Evolutionary conservation across 2,329 filamentous ascomycete genomes (phyloP).

Genomic region (Pyrenophora tritici-repentis): DNA sequence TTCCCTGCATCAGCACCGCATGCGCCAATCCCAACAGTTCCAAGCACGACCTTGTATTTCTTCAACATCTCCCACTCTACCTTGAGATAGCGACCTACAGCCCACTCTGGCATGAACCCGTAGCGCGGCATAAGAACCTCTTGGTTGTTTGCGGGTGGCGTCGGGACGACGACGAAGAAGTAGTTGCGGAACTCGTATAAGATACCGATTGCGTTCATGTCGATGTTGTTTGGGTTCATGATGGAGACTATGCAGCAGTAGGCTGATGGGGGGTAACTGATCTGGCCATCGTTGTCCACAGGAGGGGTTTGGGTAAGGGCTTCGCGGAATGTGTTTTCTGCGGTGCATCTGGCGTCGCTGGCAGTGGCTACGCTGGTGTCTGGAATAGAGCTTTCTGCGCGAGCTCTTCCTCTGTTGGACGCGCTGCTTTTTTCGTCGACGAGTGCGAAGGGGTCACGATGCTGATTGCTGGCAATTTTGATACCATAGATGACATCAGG

Average conservation of each 20-base stretch:
- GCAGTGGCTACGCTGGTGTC: too few relatives aligned
- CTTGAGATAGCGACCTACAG: slow-evolving; percentile 1
- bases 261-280: background rate
- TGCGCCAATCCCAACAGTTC: background rate
- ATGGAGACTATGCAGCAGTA: background rate
- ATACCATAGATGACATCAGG: too few relatives aligned
- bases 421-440: too few relatives aligned
- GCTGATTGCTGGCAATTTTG: too few relatives aligned
- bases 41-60: background rate
- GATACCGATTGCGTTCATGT: slow-evolving; percentile 10
- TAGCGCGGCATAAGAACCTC: background rate
- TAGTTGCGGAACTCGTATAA: slow-evolving; percentile 1
- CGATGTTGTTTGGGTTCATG: background rate
- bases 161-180: slow-evolving; percentile 1
- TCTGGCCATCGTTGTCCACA: background rate
- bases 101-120: background rate
- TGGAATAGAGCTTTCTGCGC: too few relatives aligned
- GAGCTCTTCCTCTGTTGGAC: too few relatives aligned
- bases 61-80: background rate
- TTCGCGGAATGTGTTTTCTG: background rate
- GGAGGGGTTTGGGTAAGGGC: background rate
- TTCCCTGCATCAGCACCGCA: background rate
- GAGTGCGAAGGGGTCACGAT: too few relatives aligned
- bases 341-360: too few relatives aligned
- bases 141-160: background rate